Base-by-base conservation (phyloP, 441 rosid genomes). In the Gossypium gossypioides region DNA sequence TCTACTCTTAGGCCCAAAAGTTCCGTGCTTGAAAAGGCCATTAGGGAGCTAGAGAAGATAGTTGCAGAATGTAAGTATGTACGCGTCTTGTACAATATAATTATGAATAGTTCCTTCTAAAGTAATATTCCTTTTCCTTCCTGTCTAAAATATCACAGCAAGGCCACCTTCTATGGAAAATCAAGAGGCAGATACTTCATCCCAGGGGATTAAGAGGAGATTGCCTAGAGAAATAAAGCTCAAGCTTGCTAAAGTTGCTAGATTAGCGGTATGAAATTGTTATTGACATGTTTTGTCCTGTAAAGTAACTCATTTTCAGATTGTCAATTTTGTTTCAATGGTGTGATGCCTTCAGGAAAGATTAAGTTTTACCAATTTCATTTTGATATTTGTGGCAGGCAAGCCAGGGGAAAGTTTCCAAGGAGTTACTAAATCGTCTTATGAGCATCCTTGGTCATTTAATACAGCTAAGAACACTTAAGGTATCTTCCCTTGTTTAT, bases 171-270 rank as follows among this genome's bases (percentile, higher is more conserved):
- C 84, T 56, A 50, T 81, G 56, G 99, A 92, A 72, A 92, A 84
- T 81, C 96, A 85, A 80, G 98, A 95, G 72, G 88, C 85, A 74
- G 98, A 95, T 82, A 44, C 74, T 69, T 79, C 96, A 61, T 76
- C 86, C 75, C 99, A 84, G 83, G 87, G 81, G 62, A 83, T 89
- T 60, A 95, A 95, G 79, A 95, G 97, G 87, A 92, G 98, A 83
- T 87, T 95, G 84, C 98, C 98, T 44, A 83, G 86, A 78, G 97
- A 92, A 77, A 77, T 92, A 76, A 95, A 95, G 88, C 70, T 82
- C 75, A 95, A 89, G 77, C 99, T 95, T 62, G 93, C 91, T 76
- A 89, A 86, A 91, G 97, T 95, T 73, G 98, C 98, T 75, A 88
- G 95, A 86, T 81, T 91, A 77, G 97, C 94, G 91, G 99, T 95